Conservation (phyloP, 2,329 filamentous ascomycete species). For the Ceratocystis colombiana region DNA sequence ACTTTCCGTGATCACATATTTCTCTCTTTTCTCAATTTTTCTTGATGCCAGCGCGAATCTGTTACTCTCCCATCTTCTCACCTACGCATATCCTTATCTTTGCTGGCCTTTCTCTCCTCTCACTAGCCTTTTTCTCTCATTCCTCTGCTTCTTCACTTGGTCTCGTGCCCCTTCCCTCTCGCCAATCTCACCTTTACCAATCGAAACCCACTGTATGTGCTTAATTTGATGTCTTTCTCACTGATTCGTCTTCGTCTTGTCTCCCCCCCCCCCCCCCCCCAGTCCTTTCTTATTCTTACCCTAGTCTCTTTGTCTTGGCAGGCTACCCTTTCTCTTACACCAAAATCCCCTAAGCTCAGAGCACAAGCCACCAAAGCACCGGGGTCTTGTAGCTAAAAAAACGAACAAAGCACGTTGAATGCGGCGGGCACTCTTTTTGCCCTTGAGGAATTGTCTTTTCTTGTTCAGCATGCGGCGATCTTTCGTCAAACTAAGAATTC, state of each 20-base stretch:
- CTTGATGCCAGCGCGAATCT: neutral
- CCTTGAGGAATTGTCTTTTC: too few relatives aligned
- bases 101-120: neutral
- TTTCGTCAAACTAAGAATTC: too few relatives aligned
- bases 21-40: conserved; percentile 6
- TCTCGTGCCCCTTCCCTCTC: neutral
- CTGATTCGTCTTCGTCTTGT: neutral
- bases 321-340: neutral
- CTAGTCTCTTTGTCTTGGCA: neutral
- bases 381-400: neutral
- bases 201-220: too few relatives aligned
- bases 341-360: neutral
- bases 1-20: neutral
- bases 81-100: too few relatives aligned
- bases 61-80: too few relatives aligned
- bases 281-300: neutral
- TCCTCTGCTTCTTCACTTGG: neutral
- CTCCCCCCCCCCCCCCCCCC: neutral
- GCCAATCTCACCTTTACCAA: neutral
- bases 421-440: too few relatives aligned
- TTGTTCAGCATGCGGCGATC: too few relatives aligned
- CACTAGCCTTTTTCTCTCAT: neutral
- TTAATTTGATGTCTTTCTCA: too few relatives aligned
- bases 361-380: neutral
- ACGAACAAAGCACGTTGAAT: neutral